Evolutionary conservation across 371 early-diverging fungal species (phyloP).

Genomic region (Coelomomyces lativittatus): DNA sequence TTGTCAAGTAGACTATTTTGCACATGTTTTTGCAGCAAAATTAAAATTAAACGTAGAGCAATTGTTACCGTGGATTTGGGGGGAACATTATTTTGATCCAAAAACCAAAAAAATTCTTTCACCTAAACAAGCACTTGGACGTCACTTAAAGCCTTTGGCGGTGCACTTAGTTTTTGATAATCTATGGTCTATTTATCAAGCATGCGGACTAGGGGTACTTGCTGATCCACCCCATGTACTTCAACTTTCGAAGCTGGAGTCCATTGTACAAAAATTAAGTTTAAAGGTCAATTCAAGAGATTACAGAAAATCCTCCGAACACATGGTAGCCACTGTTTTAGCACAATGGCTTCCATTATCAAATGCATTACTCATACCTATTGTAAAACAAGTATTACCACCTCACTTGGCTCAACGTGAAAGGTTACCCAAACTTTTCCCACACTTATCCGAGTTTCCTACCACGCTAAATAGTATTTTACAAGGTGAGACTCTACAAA

Average conservation of each 20-base stretch:
- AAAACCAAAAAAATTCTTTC: slow-evolving; percentile 74
- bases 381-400: slow-evolving; percentile 72
- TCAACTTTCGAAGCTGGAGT: neutral
- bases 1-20: slow-evolving; percentile 66
- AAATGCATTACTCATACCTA: slow-evolving; percentile 50
- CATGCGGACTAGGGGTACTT: slow-evolving; percentile 5
- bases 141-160: slow-evolving; percentile 73
- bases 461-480: too few relatives aligned
- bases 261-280: too few relatives aligned
- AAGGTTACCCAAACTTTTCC: slow-evolving; percentile 59
- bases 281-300: too few relatives aligned
- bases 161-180: slow-evolving; percentile 87
- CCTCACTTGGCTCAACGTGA: slow-evolving; percentile 62
- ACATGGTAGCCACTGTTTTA: too few relatives aligned
- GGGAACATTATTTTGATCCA: slow-evolving; percentile 84
- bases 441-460: slow-evolving; percentile 22
- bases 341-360: slow-evolving; percentile 66
- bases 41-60: slow-evolving; percentile 61
- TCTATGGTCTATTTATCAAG: slow-evolving; percentile 87
- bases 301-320: slow-evolving; percentile 77
- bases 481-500: too few relatives aligned
- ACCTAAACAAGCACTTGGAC: slow-evolving; percentile 63
- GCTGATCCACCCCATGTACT: neutral
- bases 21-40: slow-evolving; percentile 68
- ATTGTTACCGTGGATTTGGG: slow-evolving; percentile 74